phyloP scores from a whole-genome alignment of 345 rosid species.

The Eucalyptus pumila region DNA sequence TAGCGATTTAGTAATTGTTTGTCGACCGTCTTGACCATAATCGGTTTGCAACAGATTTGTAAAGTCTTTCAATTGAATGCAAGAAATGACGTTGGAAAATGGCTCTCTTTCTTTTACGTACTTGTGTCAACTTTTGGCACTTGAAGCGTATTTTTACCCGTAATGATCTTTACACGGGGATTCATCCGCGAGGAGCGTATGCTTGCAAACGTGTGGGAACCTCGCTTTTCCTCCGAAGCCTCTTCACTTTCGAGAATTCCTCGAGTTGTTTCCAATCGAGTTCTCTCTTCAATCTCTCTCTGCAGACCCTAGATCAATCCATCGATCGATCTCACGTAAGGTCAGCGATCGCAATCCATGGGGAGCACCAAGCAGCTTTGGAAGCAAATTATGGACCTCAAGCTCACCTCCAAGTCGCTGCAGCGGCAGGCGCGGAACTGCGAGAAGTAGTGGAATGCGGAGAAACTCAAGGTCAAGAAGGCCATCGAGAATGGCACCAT shows the following conservation, averaged over 20 bases:
- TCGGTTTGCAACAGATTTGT: too few species aligned
- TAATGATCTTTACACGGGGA: background rate
- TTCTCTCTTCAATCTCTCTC: background rate
- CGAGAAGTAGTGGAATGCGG: conserved; percentile 94
- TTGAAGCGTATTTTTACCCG: too few species aligned
- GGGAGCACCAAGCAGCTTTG: conserved; percentile 82
- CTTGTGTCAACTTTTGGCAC: too few species aligned
- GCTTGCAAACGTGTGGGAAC: background rate
- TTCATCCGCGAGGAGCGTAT: background rate
- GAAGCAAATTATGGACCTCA: conserved; percentile 94
- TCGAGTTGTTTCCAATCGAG: background rate
- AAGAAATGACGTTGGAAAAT: too few species aligned
- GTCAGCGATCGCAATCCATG: conserved; percentile 13
- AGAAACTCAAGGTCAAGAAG: conserved; percentile 87
- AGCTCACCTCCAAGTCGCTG: conserved; percentile 81
- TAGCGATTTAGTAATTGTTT: too few species aligned
- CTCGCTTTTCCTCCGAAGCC: background rate
- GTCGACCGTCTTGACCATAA: too few species aligned
- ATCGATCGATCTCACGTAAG: background rate
- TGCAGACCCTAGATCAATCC: background rate
- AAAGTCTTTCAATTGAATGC: too few species aligned
- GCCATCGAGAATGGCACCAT: conserved; percentile 95
- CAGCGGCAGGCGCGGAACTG: conserved; percentile 85
- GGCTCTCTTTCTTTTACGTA: too few species aligned
- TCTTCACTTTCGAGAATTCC: background rate